These are phyloP conservation scores for Curvularia sp. DNA, from an alignment of 2,329 filamentous ascomycete species.

Conservation along the genomic window DNA sequence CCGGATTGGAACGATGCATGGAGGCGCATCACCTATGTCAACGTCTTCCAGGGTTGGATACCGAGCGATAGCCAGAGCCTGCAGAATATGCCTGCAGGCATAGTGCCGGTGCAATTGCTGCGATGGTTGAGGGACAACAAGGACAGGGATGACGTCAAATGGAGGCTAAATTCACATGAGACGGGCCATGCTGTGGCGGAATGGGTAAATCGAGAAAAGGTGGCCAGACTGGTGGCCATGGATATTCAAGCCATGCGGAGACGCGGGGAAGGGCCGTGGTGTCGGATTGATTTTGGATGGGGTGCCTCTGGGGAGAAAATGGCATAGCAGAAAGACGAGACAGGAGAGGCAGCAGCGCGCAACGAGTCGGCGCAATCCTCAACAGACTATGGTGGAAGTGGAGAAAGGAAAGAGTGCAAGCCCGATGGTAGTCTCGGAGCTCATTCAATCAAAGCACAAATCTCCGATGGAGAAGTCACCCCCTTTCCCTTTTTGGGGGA, in stretches of 20 bases:
- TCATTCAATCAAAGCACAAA: not conserved
- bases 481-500: not conserved
- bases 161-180: conserved; percentile 31
- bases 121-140: conserved; percentile 47
- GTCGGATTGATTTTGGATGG: conserved; percentile 50
- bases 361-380: not conserved
- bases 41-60: conserved; percentile 56
- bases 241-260: conserved; percentile 44
- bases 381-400: not conserved
- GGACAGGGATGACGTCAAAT: conserved; percentile 25
- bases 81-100: conserved; percentile 46
- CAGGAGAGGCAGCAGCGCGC: not conserved
- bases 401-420: not conserved
- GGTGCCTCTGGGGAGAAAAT: conserved; percentile 17
- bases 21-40: conserved; percentile 54
- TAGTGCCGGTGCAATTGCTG: conserved; percentile 46
- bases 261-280: conserved; percentile 38
- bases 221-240: conserved; percentile 39
- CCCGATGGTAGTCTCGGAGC: not conserved
- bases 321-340: not conserved
- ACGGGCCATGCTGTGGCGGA: conserved; percentile 31
- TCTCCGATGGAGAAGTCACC: not conserved
- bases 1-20: conserved; percentile 54
- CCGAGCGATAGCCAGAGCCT: conserved; percentile 43
- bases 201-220: conserved; percentile 53